Conservation (phyloP, 2,329 filamentous ascomycete genomes). For the Thielaviopsis musarum region DNA sequence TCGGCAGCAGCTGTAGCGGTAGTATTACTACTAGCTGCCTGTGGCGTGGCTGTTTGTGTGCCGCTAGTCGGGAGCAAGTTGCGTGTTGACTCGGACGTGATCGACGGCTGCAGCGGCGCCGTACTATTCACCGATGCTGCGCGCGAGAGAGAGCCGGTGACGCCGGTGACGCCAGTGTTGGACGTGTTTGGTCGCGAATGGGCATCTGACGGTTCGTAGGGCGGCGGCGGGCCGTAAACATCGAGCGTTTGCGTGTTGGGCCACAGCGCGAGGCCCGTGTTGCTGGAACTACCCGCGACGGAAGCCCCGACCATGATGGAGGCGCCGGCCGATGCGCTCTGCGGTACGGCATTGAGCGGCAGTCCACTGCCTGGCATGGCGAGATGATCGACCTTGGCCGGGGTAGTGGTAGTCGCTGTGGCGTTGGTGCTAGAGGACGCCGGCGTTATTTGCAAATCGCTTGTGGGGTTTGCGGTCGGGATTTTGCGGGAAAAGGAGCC, state of each 20-base stretch:
- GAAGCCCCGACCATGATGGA: not conserved
- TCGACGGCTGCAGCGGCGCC: slow-evolving; percentile 3
- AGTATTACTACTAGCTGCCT: not conserved
- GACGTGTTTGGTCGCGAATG: slow-evolving; percentile 5
- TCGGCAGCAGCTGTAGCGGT: not conserved
- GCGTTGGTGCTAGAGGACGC: not conserved
- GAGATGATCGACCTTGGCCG: slow-evolving; percentile 9
- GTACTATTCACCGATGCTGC: slow-evolving; percentile 3
- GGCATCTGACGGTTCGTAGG: slow-evolving; percentile 9
- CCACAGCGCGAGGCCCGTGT: not conserved
- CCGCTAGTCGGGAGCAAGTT: too few species aligned
- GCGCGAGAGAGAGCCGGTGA: not conserved
- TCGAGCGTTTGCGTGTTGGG: slow-evolving; percentile 2
- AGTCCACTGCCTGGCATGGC: slow-evolving; percentile 10
- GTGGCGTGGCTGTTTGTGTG: not conserved
- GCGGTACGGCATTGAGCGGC: slow-evolving; percentile 1
- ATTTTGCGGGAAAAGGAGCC: not conserved
- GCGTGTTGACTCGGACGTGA: too few species aligned
- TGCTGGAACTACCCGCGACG: not conserved
- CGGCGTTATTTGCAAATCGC: not conserved
- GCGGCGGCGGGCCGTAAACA: slow-evolving; percentile 8
- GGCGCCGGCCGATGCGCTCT: slow-evolving; percentile 4
- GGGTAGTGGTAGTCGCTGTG: not conserved
- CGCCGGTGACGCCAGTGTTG: not conserved
- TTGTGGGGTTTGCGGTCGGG: not conserved